Evolutionary conservation across 768 basidiomycete species (phyloP).

Genomic region (Phylloporus sp.): DNA sequence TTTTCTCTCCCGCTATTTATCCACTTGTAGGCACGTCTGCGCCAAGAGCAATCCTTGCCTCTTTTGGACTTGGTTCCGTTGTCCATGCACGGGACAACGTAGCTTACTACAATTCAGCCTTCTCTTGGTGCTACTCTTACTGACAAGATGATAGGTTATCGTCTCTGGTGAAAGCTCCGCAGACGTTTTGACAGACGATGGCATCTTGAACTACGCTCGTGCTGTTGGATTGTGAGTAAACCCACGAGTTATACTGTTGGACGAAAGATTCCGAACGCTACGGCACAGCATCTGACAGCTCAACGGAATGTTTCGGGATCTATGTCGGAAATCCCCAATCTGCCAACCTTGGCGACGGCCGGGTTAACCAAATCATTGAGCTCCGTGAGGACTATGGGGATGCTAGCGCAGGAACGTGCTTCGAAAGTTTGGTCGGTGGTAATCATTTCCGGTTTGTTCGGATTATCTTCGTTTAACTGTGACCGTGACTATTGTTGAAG

Average conservation of each 20-base stretch:
- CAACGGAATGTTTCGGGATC: slow-evolving; percentile 36
- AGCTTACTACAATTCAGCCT: slow-evolving; percentile 38
- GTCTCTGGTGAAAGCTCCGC: too few species aligned
- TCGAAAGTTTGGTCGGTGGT: slow-evolving; percentile 42
- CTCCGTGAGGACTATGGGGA: slow-evolving; percentile 41
- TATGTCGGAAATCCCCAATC: slow-evolving; percentile 34
- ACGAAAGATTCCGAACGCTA: background rate
- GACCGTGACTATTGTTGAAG: slow-evolving; percentile 14
- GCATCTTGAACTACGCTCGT: too few species aligned
- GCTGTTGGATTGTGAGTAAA: too few species aligned
- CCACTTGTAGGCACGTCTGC: slow-evolving; percentile 5
- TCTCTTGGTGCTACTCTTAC: too few species aligned
- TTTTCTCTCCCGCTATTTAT: too few species aligned
- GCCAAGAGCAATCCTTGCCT: background rate
- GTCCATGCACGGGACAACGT: slow-evolving; percentile 10
- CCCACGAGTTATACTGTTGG: too few species aligned
- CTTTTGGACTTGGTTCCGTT: slow-evolving; percentile 1
- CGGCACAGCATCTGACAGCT: slow-evolving; percentile 24
- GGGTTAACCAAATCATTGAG: slow-evolving; percentile 40
- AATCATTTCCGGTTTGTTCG: slow-evolving; percentile 42
- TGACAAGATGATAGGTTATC: too few species aligned
- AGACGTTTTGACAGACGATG: too few species aligned
- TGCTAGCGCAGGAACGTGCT: slow-evolving; percentile 36
- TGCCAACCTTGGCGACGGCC: slow-evolving; percentile 47
- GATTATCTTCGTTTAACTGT: background rate